Conservation (phyloP, 306 rosid species). For the Lithocarpus polystachyus region DNA sequence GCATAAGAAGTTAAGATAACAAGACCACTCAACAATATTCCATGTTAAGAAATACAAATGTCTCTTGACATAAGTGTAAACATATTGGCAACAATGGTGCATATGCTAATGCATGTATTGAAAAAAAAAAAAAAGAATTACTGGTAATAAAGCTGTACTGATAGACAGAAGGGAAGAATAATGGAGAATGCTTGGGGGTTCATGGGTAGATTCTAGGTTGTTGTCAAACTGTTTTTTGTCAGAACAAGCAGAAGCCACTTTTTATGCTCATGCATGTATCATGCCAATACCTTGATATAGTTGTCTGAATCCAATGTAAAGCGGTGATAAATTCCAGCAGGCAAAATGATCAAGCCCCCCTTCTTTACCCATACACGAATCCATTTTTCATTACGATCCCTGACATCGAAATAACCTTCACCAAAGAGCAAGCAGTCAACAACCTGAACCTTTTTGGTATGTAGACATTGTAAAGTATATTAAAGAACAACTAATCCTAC, state of each 20-base stretch:
- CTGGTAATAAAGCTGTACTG: neutral
- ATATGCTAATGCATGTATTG: neutral
- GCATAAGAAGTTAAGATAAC: neutral
- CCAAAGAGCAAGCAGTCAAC: conserved; percentile 25
- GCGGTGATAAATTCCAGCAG: conserved; percentile 97
- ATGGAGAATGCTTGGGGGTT: neutral
- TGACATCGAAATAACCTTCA: conserved; percentile 93
- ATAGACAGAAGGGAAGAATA: neutral
- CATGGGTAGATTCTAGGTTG: neutral
- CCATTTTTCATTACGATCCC: conserved; percentile 83
- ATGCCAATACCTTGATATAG: conserved; percentile 78
- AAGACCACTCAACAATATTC: neutral
- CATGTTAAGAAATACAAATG: neutral
- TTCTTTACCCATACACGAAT: conserved; percentile 91
- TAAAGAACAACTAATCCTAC: conserved; percentile 35
- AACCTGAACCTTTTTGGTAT: neutral
- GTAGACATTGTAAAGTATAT: conserved; percentile 1
- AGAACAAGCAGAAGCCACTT: neutral
- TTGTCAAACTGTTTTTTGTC: neutral
- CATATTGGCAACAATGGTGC: neutral
- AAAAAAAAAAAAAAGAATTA: neutral
- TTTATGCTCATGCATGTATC: neutral
- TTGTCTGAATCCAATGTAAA: conserved; percentile 87
- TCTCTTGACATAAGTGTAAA: neutral
- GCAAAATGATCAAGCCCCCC: conserved; percentile 94